A percentile compares a stretch with the other conserved stretches of the same genome.
Conservation (phyloP, 163 green algal species). For the Scenedesmus sp. region DNA sequence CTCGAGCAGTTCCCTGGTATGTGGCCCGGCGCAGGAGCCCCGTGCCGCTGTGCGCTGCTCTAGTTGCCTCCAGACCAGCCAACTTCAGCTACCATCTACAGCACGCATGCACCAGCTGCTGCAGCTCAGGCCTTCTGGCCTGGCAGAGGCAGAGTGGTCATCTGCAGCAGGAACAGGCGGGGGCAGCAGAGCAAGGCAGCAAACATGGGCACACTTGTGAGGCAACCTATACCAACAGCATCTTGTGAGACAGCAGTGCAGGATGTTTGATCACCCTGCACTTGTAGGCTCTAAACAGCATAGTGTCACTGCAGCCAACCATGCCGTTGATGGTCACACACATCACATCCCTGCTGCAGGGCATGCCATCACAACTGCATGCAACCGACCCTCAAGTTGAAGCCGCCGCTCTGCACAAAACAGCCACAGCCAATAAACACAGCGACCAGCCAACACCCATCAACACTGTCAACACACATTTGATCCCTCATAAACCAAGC, state of each 20-base stretch:
- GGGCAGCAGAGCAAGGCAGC: background rate
- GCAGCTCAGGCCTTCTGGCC: background rate
- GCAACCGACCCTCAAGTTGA: too few species aligned
- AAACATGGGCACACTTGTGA: background rate
- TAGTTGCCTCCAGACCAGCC: background rate
- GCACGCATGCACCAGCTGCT: background rate
- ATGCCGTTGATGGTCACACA: too few species aligned
- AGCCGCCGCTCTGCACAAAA: background rate
- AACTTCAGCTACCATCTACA: background rate
- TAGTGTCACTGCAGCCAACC: background rate
- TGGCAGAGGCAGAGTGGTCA: constrained; percentile 5
- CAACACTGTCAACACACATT: too few species aligned
- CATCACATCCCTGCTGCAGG: too few species aligned
- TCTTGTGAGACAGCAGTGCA: background rate
- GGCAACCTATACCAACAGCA: background rate
- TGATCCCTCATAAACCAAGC: too few species aligned
- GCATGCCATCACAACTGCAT: too few species aligned
- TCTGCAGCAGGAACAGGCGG: background rate
- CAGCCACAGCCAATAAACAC: background rate
- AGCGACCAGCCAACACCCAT: too few species aligned
- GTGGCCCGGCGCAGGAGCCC: background rate
- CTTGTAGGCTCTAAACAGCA: too few species aligned
- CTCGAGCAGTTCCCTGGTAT: background rate
- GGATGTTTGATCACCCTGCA: too few species aligned
- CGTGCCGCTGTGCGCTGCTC: background rate